These are phyloP conservation scores for Fraxinus sp. DNA, from an alignment of 305 asterid species.

Conservation along the genomic window DNA sequence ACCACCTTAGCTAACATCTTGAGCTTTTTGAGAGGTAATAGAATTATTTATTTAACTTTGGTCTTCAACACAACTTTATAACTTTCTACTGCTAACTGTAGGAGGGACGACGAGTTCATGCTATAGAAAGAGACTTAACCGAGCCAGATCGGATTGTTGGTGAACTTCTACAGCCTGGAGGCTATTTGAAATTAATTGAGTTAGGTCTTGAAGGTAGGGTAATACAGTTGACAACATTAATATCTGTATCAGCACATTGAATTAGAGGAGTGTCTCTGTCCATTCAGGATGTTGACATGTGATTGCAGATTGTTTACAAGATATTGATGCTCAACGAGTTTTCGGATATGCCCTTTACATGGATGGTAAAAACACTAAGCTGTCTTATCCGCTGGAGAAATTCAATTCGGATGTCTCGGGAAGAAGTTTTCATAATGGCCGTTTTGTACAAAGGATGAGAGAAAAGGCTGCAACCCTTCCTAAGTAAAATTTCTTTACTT, in stretches of 20 bases:
- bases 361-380: conserved; percentile 25
- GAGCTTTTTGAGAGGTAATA: neutral
- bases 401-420: conserved; percentile 26
- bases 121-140: conserved; percentile 42
- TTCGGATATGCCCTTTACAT: conserved; percentile 33
- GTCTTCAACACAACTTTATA: neutral
- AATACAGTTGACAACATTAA: neutral
- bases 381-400: conserved; percentile 29
- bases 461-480: conserved; percentile 31
- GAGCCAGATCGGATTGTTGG: conserved; percentile 45
- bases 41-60: neutral
- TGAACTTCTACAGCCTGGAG: conserved; percentile 50
- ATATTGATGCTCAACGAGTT: conserved; percentile 31
- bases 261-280: neutral
- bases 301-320: conserved; percentile 33
- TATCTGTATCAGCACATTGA: neutral
- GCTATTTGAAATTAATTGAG: conserved; percentile 41
- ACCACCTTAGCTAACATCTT: neutral
- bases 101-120: conserved; percentile 44
- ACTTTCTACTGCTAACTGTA: conserved; percentile 2
- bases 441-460: conserved; percentile 32
- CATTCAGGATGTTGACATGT: neutral
- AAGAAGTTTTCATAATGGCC: conserved; percentile 38
- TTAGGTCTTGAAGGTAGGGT: conserved; percentile 43
- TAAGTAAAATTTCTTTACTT: conserved; percentile 20